Conservation (phyloP, 2,329 filamentous ascomycete species). For the Sporothrix luriei region DNA sequence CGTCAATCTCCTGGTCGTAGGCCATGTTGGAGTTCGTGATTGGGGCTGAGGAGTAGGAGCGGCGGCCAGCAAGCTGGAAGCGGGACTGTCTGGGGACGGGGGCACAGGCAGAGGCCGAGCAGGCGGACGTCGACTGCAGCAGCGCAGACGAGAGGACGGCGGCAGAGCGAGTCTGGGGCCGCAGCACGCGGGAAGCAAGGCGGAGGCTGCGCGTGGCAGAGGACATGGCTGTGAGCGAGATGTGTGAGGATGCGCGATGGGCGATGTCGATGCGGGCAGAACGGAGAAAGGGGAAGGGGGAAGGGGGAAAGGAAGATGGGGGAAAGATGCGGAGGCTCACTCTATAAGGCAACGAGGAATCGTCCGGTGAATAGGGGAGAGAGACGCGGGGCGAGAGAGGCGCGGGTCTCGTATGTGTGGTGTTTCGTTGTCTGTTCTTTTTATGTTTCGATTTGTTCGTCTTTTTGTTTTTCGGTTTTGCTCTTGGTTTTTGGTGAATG, state of each 20-base stretch:
- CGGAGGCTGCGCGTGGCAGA: constrained; percentile 58
- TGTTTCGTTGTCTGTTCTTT: constrained; percentile 9
- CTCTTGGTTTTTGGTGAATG: constrained; percentile 6
- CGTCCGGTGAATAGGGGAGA: not conserved
- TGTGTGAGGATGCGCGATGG: constrained; percentile 22
- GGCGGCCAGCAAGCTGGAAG: constrained; percentile 54
- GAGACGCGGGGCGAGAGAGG: constrained; percentile 20
- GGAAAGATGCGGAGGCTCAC: constrained; percentile 21
- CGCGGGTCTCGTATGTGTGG: constrained; percentile 7
- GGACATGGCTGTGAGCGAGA: constrained; percentile 50
- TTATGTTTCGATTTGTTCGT: constrained; percentile 8
- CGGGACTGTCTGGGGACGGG: constrained; percentile 43
- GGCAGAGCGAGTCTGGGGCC: constrained; percentile 47
- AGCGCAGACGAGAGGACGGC: constrained; percentile 37
- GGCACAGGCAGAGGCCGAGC: constrained; percentile 42
- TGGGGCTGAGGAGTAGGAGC: constrained; percentile 54
- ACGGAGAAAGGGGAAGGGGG: not conserved
- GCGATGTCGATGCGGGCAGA: not conserved
- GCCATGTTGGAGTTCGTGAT: constrained; percentile 57
- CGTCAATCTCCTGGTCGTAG: constrained; percentile 90
- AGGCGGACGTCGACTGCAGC: constrained; percentile 42
- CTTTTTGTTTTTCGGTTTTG: constrained; percentile 6
- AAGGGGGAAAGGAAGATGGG: not conserved
- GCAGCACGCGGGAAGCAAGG: constrained; percentile 58
- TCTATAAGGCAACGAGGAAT: constrained; percentile 23